These are phyloP conservation scores for Capsicum baccatum DNA, from an alignment of 257 asterid genomes.

Conservation along the genomic window DNA sequence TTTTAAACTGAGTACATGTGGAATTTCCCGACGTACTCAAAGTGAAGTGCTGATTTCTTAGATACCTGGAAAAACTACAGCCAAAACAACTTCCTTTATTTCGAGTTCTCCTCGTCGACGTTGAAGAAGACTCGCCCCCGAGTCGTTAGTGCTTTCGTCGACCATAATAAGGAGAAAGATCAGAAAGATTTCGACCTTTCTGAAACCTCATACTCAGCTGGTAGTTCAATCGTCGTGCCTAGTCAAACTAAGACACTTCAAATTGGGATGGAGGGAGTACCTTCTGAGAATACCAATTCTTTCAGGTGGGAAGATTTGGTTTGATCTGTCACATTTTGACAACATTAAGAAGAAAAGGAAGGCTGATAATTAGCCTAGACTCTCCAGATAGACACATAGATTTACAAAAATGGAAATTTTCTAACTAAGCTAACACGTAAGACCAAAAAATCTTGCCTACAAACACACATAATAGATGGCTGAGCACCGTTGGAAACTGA, in stretches of 20 bases:
- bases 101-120: too few species aligned
- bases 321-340: not conserved
- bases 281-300: slow-evolving; percentile 6
- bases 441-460: not conserved
- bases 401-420: not conserved
- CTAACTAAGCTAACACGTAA: not conserved
- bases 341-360: not conserved
- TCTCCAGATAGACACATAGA: not conserved
- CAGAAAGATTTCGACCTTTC: too few species aligned
- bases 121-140: too few species aligned
- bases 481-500: not conserved
- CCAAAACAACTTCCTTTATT: too few species aligned
- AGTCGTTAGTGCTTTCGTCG: too few species aligned
- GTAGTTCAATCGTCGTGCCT: too few species aligned
- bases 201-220: too few species aligned
- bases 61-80: too few species aligned
- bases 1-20: not conserved
- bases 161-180: too few species aligned
- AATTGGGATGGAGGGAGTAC: too few species aligned
- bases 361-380: not conserved
- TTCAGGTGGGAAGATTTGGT: not conserved
- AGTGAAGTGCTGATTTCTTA: not conserved
- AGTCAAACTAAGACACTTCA: too few species aligned
- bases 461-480: not conserved
- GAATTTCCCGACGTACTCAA: not conserved